These are phyloP conservation scores for Mucor circinelloides DNA, from an alignment of 371 early-diverging fungal genomes.

Conservation along the genomic window DNA sequence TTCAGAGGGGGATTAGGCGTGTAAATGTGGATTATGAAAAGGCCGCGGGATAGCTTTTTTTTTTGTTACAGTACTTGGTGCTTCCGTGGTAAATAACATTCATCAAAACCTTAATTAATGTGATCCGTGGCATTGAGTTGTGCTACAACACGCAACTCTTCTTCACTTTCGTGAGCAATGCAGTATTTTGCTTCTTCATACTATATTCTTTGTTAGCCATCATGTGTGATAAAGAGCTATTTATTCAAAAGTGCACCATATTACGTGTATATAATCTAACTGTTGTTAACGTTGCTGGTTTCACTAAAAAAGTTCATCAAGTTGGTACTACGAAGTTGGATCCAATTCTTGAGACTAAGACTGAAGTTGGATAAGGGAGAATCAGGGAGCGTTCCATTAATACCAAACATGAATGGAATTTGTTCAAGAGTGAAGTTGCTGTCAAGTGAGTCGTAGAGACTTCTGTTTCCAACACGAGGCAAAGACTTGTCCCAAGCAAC, in stretches of 20 bases:
- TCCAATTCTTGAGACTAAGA: conserved; percentile 10
- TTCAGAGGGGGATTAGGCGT: neutral
- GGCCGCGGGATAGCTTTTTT: neutral
- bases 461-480: conserved; percentile 7
- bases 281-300: neutral
- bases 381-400: neutral
- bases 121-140: neutral
- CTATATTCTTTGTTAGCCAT: no score
- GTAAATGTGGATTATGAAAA: neutral
- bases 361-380: neutral
- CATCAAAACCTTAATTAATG: neutral
- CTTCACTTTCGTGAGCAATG: no score
- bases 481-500: conserved; percentile 30
- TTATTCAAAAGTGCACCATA: no score
- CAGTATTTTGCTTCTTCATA: no score
- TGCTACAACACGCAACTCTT: neutral
- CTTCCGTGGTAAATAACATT: neutral
- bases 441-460: neutral
- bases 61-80: neutral
- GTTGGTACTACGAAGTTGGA: conserved; percentile 6
- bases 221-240: no score
- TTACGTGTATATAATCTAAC: neutral
- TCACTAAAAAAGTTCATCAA: conserved; percentile 7
- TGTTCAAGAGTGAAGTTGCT: neutral
- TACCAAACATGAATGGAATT: neutral